These are phyloP conservation scores for Candida odintsovae DNA, from an alignment of 805 yeast genomes.

Conservation along the genomic window DNA sequence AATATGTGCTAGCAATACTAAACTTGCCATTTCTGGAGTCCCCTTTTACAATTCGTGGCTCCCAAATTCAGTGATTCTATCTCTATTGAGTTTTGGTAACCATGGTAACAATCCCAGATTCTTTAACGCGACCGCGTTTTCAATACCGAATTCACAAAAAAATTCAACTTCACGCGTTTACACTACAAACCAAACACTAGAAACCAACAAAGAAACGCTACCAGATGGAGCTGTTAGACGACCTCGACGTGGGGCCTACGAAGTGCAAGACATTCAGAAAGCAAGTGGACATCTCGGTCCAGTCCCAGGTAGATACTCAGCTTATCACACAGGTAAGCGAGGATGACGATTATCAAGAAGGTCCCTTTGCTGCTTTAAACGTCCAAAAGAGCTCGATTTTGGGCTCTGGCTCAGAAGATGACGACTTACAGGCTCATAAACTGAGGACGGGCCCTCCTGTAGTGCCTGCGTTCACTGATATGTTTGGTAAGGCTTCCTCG, in stretches of 20 bases:
- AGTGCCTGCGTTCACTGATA: constrained; percentile 3
- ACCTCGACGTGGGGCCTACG: constrained; percentile 13
- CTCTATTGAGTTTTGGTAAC: not conserved
- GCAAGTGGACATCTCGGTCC: constrained; percentile 7
- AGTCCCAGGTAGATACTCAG: not conserved
- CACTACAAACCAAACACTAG: not conserved
- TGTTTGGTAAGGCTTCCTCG: not conserved
- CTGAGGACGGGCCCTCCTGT: not conserved
- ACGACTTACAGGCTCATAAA: no score
- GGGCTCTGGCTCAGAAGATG: not conserved
- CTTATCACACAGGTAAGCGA: not conserved
- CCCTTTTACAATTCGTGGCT: no score
- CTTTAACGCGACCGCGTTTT: not conserved
- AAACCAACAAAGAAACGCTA: not conserved
- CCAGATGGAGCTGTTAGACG: constrained; percentile 19
- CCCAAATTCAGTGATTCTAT: no score
- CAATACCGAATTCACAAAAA: not conserved
- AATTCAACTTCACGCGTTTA: not conserved
- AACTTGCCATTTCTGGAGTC: no score
- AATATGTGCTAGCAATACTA: no score
- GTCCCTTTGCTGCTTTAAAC: not conserved
- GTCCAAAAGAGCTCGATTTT: not conserved
- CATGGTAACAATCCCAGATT: not conserved
- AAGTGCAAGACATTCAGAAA: constrained; percentile 19
- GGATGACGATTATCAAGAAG: not conserved